phyloP scores from a whole-genome alignment of 768 basidiomycete genomes.

The Leccinum ochraceum region DNA sequence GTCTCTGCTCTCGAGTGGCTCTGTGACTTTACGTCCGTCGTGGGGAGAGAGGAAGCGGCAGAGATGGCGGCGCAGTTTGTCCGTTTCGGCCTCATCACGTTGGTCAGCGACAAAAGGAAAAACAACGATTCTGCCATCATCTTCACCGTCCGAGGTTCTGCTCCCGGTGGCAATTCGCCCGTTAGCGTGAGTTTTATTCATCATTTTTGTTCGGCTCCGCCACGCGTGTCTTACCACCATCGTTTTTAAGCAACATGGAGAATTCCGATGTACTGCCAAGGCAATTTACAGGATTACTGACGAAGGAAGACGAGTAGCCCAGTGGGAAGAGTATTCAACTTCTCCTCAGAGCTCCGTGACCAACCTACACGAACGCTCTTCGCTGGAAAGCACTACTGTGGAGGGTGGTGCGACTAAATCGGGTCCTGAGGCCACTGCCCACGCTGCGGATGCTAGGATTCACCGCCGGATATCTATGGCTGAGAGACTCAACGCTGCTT shows the following conservation, averaged over 20 bases:
- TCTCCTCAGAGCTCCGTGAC: slow-evolving; percentile 70
- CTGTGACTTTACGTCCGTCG: slow-evolving; percentile 94
- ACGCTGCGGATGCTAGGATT: slow-evolving; percentile 59
- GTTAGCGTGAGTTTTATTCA: slow-evolving; percentile 55
- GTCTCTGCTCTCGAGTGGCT: slow-evolving; percentile 94
- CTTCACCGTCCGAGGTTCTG: slow-evolving; percentile 84
- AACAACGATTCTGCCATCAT: slow-evolving; percentile 92
- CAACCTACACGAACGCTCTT: slow-evolving; percentile 62
- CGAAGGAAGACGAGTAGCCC: slow-evolving; percentile 82
- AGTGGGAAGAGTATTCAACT: slow-evolving; percentile 65
- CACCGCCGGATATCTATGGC: slow-evolving; percentile 79
- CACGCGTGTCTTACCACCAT: slow-evolving; percentile 13
- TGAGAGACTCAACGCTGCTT: slow-evolving; percentile 60
- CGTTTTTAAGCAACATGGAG: slow-evolving; percentile 74
- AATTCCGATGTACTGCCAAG: slow-evolving; percentile 95
- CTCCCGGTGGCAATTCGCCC: slow-evolving; percentile 72
- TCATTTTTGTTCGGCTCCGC: background rate
- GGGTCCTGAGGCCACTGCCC: slow-evolving; percentile 29
- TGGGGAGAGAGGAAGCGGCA: slow-evolving; percentile 93
- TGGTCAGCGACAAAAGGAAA: slow-evolving; percentile 91
- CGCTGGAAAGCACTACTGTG: slow-evolving; percentile 45
- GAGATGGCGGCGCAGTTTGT: slow-evolving; percentile 99
- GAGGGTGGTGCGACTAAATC: slow-evolving; percentile 26
- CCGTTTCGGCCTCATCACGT: slow-evolving; percentile 83
- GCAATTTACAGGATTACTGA: slow-evolving; percentile 95